Percentiles rank a stretch among this genome's conserved stretches.
These are phyloP conservation scores for Friedmanniomyces simplex DNA, from an alignment of 495 filamentous ascomycete species.

Conservation along the genomic window DNA sequence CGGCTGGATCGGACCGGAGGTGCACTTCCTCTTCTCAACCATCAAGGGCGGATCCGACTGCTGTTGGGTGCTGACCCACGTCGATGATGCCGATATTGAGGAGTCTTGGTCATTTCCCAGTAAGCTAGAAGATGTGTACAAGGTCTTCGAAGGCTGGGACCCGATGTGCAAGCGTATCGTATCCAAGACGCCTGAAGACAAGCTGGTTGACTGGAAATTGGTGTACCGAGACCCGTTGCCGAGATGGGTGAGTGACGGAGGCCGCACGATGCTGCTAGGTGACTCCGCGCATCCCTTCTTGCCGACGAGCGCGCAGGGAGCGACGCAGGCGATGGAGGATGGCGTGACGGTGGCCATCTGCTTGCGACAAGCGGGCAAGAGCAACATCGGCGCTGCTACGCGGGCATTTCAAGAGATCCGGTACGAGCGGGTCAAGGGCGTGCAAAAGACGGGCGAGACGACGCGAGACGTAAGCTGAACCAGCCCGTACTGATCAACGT, in stretches of 20 bases:
- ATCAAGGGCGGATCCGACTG: conserved; percentile 55
- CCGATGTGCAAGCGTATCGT: conserved; percentile 48
- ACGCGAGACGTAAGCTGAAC: conserved; percentile 13
- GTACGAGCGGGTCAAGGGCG: conserved; percentile 19
- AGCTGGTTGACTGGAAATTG: conserved; percentile 60
- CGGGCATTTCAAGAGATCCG: conserved; percentile 42
- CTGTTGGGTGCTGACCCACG: conserved; percentile 62
- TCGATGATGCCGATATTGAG: conserved; percentile 49
- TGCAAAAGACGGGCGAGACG: conserved; percentile 22
- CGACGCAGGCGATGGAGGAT: conserved; percentile 64
- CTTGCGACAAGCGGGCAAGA: conserved; percentile 46
- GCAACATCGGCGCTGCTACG: conserved; percentile 37
- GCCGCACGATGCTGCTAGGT: conserved; percentile 53
- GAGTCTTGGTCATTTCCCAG: conserved; percentile 57
- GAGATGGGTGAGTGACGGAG: conserved; percentile 50
- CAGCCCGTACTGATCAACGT: neutral
- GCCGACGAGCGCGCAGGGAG: conserved; percentile 61
- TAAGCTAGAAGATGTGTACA: conserved; percentile 47
- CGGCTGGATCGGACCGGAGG: conserved; percentile 52
- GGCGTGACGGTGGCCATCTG: conserved; percentile 55
- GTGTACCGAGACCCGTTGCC: conserved; percentile 60
- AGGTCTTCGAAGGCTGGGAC: conserved; percentile 59
- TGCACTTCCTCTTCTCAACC: conserved; percentile 53
- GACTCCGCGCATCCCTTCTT: conserved; percentile 67
- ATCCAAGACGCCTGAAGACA: conserved; percentile 45